Percentiles rank a stretch among this genome's conserved stretches.
These are phyloP conservation scores for Xerocomellus dryophilus DNA, from an alignment of 768 basidiomycete genomes.

Conservation along the genomic window DNA sequence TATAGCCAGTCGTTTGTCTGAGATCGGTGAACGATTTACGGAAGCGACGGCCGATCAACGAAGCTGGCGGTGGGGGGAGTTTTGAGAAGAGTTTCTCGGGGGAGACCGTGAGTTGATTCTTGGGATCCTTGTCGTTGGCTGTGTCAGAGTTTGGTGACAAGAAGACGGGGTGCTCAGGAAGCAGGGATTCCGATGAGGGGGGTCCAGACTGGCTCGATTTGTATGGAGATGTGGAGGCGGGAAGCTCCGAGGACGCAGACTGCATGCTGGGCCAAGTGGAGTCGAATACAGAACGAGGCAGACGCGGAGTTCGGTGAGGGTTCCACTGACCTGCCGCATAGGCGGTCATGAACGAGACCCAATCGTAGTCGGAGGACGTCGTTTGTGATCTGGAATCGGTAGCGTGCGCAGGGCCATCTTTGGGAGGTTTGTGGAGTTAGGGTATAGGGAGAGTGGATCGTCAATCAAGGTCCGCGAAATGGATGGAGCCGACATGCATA, in stretches of 20 bases:
- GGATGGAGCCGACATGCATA: constrained; percentile 12
- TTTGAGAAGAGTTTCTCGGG: constrained; percentile 30
- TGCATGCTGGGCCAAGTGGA: constrained; percentile 17
- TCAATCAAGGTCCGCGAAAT: constrained; percentile 3
- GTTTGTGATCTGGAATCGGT: constrained; percentile 20
- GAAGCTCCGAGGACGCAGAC: constrained; percentile 5
- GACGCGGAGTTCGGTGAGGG: constrained; percentile 65
- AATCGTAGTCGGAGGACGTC: constrained; percentile 47
- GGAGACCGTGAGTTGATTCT: constrained; percentile 17
- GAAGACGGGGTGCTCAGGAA: constrained; percentile 7
- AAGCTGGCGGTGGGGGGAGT: constrained; percentile 23
- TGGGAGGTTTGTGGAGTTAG: constrained; percentile 1
- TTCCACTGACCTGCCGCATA: constrained; percentile 81
- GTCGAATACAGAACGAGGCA: constrained; percentile 40
- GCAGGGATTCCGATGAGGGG: constrained; percentile 12
- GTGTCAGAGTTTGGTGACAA: constrained; percentile 11
- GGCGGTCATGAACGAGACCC: constrained; percentile 73
- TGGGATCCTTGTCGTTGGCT: constrained; percentile 19
- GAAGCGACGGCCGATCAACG: constrained; percentile 38
- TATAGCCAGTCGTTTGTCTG: constrained; percentile 31
- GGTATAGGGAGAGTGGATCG: constrained; percentile 17
- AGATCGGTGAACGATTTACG: constrained; percentile 48
- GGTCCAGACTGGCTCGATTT: constrained; percentile 7
- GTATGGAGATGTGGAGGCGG: neutral
- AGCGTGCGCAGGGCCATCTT: constrained; percentile 13